Conservation (phyloP, 2,329 filamentous ascomycete species). For the Drechslerella coelobrocha region DNA sequence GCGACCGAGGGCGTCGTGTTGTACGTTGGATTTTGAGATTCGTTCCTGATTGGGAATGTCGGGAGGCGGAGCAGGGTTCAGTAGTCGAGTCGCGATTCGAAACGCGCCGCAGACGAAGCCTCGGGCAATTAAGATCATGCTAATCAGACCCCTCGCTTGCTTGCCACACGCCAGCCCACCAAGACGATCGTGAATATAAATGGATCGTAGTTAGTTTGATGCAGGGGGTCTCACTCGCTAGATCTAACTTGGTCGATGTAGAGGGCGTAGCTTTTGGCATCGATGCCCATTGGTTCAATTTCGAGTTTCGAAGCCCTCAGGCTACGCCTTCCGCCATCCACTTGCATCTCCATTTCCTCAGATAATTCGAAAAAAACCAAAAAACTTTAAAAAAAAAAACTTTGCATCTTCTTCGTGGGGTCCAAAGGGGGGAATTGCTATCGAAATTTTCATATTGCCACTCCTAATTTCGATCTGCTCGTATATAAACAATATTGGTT, state of each 20-base stretch:
- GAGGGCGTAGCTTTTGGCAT: not conserved
- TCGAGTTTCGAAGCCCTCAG: not conserved
- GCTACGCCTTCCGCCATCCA: not conserved
- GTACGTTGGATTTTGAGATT: not conserved
- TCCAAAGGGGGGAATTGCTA: not conserved
- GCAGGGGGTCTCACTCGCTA: constrained; percentile 7
- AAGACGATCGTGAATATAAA: not conserved
- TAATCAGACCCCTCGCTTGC: constrained; percentile 4
- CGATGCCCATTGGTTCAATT: not conserved
- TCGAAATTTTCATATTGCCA: constrained; percentile 2
- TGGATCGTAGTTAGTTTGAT: not conserved
- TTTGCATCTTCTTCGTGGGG: not conserved
- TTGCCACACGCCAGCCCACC: constrained; percentile 1
- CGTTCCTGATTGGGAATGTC: not conserved
- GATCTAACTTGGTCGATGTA: constrained; percentile 1
- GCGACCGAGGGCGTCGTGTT: not conserved
- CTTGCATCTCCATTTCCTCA: not conserved
- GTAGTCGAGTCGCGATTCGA: constrained; percentile 1
- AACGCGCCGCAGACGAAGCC: constrained; percentile 8
- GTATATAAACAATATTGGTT: not conserved
- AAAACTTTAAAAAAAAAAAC: not conserved
- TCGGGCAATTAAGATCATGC: constrained; percentile 10
- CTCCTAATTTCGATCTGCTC: constrained; percentile 4
- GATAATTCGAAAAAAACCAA: too few species aligned
- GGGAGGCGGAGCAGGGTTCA: not conserved